Conservation (phyloP, 352 stramenopile species). For the Phytophthora fragariaefolia region DNA sequence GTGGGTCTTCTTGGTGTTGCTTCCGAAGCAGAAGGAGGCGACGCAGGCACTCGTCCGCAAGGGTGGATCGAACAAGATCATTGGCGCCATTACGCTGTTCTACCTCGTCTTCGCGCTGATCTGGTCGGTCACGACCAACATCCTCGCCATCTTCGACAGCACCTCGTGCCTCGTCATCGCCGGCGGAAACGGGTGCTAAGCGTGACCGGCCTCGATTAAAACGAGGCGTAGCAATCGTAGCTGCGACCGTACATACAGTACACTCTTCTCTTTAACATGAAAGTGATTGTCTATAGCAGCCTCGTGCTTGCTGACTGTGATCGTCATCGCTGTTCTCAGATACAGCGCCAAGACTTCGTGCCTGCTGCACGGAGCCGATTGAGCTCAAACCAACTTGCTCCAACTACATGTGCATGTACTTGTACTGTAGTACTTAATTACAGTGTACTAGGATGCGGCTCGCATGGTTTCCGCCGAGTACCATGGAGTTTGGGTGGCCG, state of each 20-base stretch:
- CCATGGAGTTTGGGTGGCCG: not conserved
- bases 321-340: too few species aligned
- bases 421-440: too few species aligned
- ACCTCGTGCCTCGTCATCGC: conserved; percentile 46
- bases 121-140: conserved; percentile 40
- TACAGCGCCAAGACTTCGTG: too few species aligned
- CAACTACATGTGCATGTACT: too few species aligned
- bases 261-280: conserved; percentile 12
- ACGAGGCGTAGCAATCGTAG: conserved; percentile 10
- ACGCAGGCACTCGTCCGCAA: conserved; percentile 41
- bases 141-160: conserved; percentile 38
- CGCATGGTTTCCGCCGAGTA: too few species aligned
- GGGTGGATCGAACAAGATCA: conserved; percentile 35
- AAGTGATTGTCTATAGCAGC: conserved; percentile 13
- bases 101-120: conserved; percentile 42
- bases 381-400: too few species aligned
- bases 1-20: conserved; percentile 32
- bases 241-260: not conserved
- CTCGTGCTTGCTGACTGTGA: conserved; percentile 3
- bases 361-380: too few species aligned
- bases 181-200: conserved; percentile 46
- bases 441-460: too few species aligned
- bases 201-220: conserved; percentile 14
- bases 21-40: conserved; percentile 43
- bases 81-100: conserved; percentile 39